Percentiles rank a stretch among this genome's conserved stretches.
Conservation (phyloP, 2,329 filamentous ascomycete species). For the Stachybotrys chartarum region DNA sequence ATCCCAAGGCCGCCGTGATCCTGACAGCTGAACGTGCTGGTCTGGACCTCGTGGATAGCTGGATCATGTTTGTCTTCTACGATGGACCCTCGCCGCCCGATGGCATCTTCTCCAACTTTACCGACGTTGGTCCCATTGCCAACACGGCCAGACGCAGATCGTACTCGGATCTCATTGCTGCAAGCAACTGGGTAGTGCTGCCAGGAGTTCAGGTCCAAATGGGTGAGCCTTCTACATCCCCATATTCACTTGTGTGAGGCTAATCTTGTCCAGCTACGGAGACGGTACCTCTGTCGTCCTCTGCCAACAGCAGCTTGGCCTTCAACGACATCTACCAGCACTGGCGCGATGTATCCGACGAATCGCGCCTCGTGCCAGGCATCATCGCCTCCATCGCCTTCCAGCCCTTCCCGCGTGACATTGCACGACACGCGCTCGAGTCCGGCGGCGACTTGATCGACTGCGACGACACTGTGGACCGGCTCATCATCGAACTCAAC, state of each 20-base stretch:
- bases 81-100: constrained; percentile 46
- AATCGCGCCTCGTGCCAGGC: constrained; percentile 2
- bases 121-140: constrained; percentile 19
- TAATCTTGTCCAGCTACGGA: constrained; percentile 15
- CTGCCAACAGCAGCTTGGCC: constrained; percentile 16
- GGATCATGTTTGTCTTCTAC: constrained; percentile 57
- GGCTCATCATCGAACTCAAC: constrained; percentile 35
- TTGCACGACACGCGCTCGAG: constrained; percentile 21
- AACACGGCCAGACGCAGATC: constrained; percentile 41
- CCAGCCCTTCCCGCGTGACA: constrained; percentile 29
- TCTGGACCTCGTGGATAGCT: constrained; percentile 36
- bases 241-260: too few relatives aligned
- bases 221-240: constrained; percentile 5
- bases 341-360: constrained; percentile 16
- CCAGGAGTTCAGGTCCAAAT: constrained; percentile 20
- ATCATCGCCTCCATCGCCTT: constrained; percentile 25
- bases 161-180: constrained; percentile 33
- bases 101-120: constrained; percentile 49
- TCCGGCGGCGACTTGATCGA: constrained; percentile 32
- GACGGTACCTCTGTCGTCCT: constrained; percentile 24
- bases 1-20: constrained; percentile 55
- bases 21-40: constrained; percentile 37
- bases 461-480: constrained; percentile 27
- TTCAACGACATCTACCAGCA: constrained; percentile 17
- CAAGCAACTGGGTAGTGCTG: constrained; percentile 15